Evolutionary conservation across 2,329 filamentous ascomycete species (phyloP).

Genomic region (Fusarium sp.): DNA sequence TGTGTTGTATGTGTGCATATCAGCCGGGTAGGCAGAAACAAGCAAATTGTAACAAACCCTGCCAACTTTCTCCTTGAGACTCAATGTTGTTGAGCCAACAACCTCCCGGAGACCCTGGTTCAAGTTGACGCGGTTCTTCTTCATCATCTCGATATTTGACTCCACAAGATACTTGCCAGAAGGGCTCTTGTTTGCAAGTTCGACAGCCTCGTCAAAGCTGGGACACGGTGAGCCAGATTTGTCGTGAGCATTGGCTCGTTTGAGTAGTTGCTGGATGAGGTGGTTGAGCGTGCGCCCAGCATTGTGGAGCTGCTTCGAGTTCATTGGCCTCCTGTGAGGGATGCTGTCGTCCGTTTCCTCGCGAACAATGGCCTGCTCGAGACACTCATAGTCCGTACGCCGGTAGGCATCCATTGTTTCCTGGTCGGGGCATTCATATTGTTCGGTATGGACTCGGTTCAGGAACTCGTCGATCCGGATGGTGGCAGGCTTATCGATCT

Average conservation of each 20-base stretch:
- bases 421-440: conserved; percentile 45
- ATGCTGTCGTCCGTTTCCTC: conserved; percentile 45
- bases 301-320: conserved; percentile 43
- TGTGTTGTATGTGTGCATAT: conserved; percentile 76
- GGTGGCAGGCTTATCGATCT: conserved; percentile 48
- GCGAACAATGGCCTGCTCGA: conserved; percentile 46
- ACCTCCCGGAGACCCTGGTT: conserved; percentile 49
- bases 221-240: conserved; percentile 37
- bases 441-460: conserved; percentile 42
- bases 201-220: conserved; percentile 46
- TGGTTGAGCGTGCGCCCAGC: conserved; percentile 44
- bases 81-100: conserved; percentile 39
- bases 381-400: conserved; percentile 45
- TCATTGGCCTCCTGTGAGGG: conserved; percentile 40
- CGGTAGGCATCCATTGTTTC: conserved; percentile 35
- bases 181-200: conserved; percentile 31
- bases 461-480: conserved; percentile 45
- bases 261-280: conserved; percentile 48
- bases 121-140: conserved; percentile 41
- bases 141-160: conserved; percentile 44
- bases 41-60: conserved; percentile 74
- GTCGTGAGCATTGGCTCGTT: conserved; percentile 43
- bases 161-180: conserved; percentile 44
- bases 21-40: conserved; percentile 68
- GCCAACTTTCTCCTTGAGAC: conserved; percentile 51